phyloP scores from a whole-genome alignment of 768 basidiomycete species.

The Leccinum fibrillosum region DNA sequence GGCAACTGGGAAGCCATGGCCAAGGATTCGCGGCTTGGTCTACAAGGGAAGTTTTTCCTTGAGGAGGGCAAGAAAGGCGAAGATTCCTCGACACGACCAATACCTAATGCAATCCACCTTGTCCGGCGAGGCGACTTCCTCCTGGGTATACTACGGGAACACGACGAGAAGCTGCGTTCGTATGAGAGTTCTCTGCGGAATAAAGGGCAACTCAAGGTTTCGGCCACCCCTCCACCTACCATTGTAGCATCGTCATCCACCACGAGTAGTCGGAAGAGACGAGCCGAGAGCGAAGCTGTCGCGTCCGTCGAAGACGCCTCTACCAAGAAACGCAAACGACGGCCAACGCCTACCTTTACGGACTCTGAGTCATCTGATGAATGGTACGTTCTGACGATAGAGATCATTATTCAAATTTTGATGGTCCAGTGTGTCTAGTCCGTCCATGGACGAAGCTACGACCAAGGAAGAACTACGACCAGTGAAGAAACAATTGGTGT shows the following conservation, averaged over 20 bases:
- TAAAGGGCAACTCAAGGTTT: conserved; percentile 67
- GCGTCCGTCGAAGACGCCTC: conserved; percentile 72
- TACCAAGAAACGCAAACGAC: conserved; percentile 77
- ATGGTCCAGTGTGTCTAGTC: conserved; percentile 41
- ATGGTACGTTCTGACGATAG: conserved; percentile 55
- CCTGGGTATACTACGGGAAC: conserved; percentile 75
- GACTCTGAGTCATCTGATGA: conserved; percentile 92
- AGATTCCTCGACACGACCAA: conserved; percentile 78
- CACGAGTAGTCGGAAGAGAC: conserved; percentile 59
- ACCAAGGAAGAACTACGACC: conserved; percentile 96
- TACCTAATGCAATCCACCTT: conserved; percentile 97
- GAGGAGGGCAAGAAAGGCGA: conserved; percentile 96
- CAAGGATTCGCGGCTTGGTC: conserved; percentile 78
- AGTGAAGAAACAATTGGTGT: conserved; percentile 91
- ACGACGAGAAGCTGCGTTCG: conserved; percentile 87
- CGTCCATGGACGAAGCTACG: conserved; percentile 90
- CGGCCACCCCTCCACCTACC: conserved; percentile 72
- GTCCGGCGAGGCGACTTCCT: conserved; percentile 97
- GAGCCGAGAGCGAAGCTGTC: conserved; percentile 83
- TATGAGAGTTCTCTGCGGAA: conserved; percentile 78
- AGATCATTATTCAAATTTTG: conserved; percentile 1
- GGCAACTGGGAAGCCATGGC: conserved; percentile 96
- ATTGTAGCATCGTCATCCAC: conserved; percentile 65
- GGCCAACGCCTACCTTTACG: conserved; percentile 95
- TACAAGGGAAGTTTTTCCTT: conserved; percentile 94